Evolutionary conservation across 108 stramenopile species (phyloP).

Genomic region (Cyclotella distinguenda): DNA sequence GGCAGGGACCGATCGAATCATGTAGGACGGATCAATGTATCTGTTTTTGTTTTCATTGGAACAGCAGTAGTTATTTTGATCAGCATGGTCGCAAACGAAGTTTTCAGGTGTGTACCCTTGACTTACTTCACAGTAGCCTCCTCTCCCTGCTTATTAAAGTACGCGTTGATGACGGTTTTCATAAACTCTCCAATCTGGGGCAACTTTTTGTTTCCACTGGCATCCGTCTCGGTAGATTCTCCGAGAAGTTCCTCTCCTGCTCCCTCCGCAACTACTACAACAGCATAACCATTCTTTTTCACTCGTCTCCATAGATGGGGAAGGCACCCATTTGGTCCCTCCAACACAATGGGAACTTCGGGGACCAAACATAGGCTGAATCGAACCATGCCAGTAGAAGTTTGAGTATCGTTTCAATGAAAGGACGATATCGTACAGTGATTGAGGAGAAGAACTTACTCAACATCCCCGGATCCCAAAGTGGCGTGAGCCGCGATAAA

Average conservation of each 20-base stretch:
- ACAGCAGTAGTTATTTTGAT: not conserved
- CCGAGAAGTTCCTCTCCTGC: constrained; percentile 96
- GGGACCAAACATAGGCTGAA: constrained; percentile 94
- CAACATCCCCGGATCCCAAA: constrained; percentile 90
- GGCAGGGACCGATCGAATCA: constrained; percentile 95
- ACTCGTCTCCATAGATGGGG: constrained; percentile 84
- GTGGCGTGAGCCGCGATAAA: constrained; percentile 94
- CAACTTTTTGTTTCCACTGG: constrained; percentile 93
- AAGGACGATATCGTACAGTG: too few relatives aligned
- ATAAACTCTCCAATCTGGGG: constrained; percentile 93
- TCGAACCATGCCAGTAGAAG: too few relatives aligned
- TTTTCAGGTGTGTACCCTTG: too few relatives aligned
- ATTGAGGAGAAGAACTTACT: too few relatives aligned
- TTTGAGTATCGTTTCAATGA: too few relatives aligned
- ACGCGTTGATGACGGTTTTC: constrained; percentile 71
- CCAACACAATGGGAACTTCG: constrained; percentile 92
- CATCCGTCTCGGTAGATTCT: constrained; percentile 84
- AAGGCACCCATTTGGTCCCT: constrained; percentile 89
- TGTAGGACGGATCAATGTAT: constrained; percentile 98
- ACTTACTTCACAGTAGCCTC: constrained; percentile 68
- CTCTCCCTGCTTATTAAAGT: constrained; percentile 77
- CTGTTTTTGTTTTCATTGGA: constrained; percentile 28
- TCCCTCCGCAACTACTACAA: constrained; percentile 97
- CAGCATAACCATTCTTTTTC: constrained; percentile 94
- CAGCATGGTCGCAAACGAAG: constrained; percentile 1